These are phyloP conservation scores for Saussurea involucrata DNA, from an alignment of 129 eudicot species.

Conservation along the genomic window DNA sequence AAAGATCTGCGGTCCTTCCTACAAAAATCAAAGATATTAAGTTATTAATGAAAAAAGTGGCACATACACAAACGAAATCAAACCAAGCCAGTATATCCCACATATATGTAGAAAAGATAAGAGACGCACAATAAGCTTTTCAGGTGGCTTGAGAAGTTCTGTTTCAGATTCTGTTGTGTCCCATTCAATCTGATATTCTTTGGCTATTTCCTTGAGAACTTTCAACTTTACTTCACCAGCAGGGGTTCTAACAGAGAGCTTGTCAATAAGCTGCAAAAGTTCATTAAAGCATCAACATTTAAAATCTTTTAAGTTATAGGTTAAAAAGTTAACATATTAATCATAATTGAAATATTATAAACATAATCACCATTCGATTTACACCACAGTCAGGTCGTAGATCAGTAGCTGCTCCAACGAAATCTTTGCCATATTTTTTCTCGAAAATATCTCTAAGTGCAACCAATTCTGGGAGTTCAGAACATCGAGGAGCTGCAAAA, in stretches of 20 bases:
- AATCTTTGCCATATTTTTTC: constrained; percentile 94
- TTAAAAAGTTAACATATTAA: neutral
- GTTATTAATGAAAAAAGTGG: constrained; percentile 1
- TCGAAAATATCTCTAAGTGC: constrained; percentile 74
- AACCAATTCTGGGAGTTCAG: constrained; percentile 90
- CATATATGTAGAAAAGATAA: constrained; percentile 2
- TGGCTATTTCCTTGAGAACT: constrained; percentile 89
- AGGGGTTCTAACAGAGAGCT: constrained; percentile 93
- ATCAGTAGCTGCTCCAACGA: constrained; percentile 90
- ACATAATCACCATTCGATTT: constrained; percentile 64
- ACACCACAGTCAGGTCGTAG: constrained; percentile 92
- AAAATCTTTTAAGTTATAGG: neutral
- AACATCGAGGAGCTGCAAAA: constrained; percentile 92
- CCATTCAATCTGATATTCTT: constrained; percentile 94
- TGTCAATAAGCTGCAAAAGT: constrained; percentile 77
- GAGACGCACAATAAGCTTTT: constrained; percentile 65
- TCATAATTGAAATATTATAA: neutral
- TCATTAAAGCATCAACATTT: neutral
- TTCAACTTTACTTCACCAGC: constrained; percentile 82
- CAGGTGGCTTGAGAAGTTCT: constrained; percentile 94
- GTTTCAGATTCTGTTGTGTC: constrained; percentile 80
- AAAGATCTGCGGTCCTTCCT: constrained; percentile 84
- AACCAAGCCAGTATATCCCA: neutral
- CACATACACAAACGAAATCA: neutral
- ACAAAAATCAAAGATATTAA: constrained; percentile 7